Conservation (phyloP, 192 early-diverging fungal genomes). For the Coemansia sp. region DNA sequence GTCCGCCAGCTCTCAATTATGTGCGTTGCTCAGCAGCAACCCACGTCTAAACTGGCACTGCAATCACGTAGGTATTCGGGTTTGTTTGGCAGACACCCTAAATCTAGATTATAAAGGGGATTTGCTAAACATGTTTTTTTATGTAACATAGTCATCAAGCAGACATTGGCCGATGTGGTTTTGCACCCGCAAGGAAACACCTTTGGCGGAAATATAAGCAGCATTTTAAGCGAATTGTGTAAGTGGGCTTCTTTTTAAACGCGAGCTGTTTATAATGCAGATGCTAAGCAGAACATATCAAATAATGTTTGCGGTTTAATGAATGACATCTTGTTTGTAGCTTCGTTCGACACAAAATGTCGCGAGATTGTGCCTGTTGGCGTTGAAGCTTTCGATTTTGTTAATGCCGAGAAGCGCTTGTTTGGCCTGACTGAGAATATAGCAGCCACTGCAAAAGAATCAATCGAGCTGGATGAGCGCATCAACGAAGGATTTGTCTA, state of each 20-base stretch:
- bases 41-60: not conserved
- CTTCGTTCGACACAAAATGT: not conserved
- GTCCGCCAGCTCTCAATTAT: slow-evolving; percentile 12
- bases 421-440: not conserved
- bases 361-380: not conserved
- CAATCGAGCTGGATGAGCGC: not conserved
- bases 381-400: not conserved
- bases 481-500: not conserved
- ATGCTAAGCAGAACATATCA: not conserved
- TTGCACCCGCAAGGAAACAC: slow-evolving; percentile 12
- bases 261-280: not conserved
- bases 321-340: not conserved
- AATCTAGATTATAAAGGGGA: no score
- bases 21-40: slow-evolving; percentile 6
- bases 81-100: no score
- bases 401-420: not conserved
- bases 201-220: not conserved
- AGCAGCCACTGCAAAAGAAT: not conserved
- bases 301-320: not conserved
- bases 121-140: not conserved
- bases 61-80: slow-evolving; percentile 14
- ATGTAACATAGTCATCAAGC: slow-evolving; percentile 28
- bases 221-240: slow-evolving; percentile 13
- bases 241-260: not conserved
- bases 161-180: slow-evolving; percentile 9